Evolutionary conservation across 441 rosid genomes (phyloP).

Genomic region (Pelargonium fulgidum): DNA sequence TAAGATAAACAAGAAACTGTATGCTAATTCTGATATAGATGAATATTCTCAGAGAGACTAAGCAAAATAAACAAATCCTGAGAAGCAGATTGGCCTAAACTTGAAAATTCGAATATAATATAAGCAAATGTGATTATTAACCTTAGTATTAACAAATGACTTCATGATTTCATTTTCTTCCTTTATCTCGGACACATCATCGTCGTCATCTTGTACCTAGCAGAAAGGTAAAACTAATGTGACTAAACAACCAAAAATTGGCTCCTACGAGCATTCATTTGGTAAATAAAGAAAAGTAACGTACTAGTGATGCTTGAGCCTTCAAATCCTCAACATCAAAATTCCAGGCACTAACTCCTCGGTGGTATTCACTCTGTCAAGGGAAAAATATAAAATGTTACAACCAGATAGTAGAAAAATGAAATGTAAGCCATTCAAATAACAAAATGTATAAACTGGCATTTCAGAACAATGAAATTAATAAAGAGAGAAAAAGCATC

Average conservation of each 20-base stretch:
- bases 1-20: constrained; percentile 16
- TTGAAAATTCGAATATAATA: not conserved
- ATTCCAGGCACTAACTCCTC: constrained; percentile 99
- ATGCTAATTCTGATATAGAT: constrained; percentile 3
- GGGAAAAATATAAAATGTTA: constrained; percentile 12
- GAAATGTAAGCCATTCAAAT: not conserved
- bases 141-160: constrained; percentile 42
- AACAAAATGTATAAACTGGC: not conserved
- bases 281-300: constrained; percentile 19
- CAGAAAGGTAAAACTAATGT: constrained; percentile 17
- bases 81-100: not conserved
- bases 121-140: constrained; percentile 13
- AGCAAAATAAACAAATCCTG: not conserved
- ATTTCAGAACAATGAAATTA: not conserved
- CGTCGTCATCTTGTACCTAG: constrained; percentile 59
- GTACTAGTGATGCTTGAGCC: constrained; percentile 89
- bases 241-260: not conserved
- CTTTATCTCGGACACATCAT: constrained; percentile 48
- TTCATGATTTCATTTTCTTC: constrained; percentile 51
- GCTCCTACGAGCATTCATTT: not conserved
- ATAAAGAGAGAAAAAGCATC: not conserved
- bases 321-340: constrained; percentile 88
- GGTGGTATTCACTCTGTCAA: constrained; percentile 85
- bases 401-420: constrained; percentile 3
- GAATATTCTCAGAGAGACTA: not conserved